These are phyloP conservation scores for Saksenaea vasiformis DNA, from an alignment of 371 early-diverging fungal species.

Conservation along the genomic window DNA sequence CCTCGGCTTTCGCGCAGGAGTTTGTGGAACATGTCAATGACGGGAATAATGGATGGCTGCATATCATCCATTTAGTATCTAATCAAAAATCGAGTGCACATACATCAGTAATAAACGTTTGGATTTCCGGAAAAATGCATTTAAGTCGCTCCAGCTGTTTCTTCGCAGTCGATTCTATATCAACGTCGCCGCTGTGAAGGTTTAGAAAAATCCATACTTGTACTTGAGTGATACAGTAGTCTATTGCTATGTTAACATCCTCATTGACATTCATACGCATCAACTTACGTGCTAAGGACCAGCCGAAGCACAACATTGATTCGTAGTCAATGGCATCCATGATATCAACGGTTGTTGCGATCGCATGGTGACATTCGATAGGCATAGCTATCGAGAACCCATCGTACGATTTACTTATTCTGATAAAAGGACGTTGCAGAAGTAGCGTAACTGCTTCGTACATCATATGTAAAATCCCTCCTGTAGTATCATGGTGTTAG, in stretches of 20 bases:
- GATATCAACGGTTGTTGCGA: constrained; percentile 16
- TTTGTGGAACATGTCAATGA: no score
- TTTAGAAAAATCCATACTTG: constrained; percentile 27
- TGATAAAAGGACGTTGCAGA: constrained; percentile 27
- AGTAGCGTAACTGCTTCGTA: constrained; percentile 26
- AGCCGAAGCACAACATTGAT: constrained; percentile 25
- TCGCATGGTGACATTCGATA: constrained; percentile 18
- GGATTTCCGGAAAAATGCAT: no score
- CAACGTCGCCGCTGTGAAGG: constrained; percentile 17
- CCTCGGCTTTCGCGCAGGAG: no score
- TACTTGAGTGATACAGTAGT: constrained; percentile 27
- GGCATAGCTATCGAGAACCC: constrained; percentile 17
- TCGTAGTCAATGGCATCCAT: constrained; percentile 19
- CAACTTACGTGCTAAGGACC: constrained; percentile 38
- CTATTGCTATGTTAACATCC: constrained; percentile 10
- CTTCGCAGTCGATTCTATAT: constrained; percentile 18
- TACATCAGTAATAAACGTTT: no score
- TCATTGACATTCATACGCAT: not conserved
- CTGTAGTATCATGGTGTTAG: constrained; percentile 8
- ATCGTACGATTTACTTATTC: constrained; percentile 8
- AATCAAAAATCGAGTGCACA: no score
- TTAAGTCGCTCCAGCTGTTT: constrained; percentile 3
- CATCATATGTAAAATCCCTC: constrained; percentile 26
- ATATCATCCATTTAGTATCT: no score
- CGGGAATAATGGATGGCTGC: no score